Evolutionary conservation across 2,329 filamentous ascomycete genomes (phyloP).

Genomic region (Cladosporium sp.): DNA sequence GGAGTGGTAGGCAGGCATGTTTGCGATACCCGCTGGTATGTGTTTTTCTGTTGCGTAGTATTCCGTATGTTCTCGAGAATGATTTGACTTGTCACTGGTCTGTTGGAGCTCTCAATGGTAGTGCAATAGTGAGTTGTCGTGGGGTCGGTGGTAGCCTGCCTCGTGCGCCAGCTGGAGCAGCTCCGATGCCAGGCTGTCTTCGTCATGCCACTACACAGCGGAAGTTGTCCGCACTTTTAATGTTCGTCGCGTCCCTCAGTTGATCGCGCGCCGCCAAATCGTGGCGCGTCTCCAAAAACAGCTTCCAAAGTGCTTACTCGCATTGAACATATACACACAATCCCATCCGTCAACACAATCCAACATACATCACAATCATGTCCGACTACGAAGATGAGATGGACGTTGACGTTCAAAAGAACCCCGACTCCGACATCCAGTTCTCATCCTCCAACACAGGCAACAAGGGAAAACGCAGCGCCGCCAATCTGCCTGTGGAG

Average conservation of each 20-base stretch:
- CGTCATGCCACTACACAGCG: not conserved
- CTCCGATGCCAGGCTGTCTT: constrained; percentile 5
- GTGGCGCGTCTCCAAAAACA: not conserved
- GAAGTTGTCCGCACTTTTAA: not conserved
- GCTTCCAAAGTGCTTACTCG: not conserved
- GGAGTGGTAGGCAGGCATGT: constrained; percentile 79
- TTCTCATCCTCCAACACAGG: constrained; percentile 72
- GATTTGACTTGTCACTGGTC: not conserved
- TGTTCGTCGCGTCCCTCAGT: too few relatives aligned
- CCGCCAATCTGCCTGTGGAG: constrained; percentile 89
- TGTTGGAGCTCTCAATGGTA: not conserved
- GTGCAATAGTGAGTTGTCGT: not conserved
- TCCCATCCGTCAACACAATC: not conserved
- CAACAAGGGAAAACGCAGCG: constrained; percentile 84
- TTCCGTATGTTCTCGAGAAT: not conserved
- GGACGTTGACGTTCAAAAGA: constrained; percentile 67
- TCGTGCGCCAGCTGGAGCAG: not conserved
- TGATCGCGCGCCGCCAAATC: too few relatives aligned
- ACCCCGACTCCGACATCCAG: constrained; percentile 48
- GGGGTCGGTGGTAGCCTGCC: constrained; percentile 1
- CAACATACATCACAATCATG: constrained; percentile 41
- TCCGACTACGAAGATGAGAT: constrained; percentile 61
- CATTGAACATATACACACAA: not conserved
- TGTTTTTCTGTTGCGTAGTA: not conserved
- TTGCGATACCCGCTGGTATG: constrained; percentile 19